Evolutionary conservation across 768 basidiomycete genomes (phyloP), one percentile per base, ranked within the genome.

Genomic region (Daedalea quercina): DNA sequence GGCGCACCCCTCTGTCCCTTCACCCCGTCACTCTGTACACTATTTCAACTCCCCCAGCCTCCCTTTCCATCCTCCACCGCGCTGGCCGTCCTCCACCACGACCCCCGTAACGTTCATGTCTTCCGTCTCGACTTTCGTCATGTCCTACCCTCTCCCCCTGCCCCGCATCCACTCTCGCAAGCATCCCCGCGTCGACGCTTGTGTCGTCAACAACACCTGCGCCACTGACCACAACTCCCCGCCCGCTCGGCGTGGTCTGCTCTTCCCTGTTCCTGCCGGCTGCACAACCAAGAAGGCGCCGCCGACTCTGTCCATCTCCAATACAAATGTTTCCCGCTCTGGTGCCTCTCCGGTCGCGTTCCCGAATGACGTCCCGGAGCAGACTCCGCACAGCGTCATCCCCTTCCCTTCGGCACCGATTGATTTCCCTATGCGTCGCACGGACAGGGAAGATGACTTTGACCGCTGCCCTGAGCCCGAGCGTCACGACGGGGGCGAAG

Each of bases 231-330:
- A 15, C 7, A 40, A 6, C 37, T 17, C 37, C 37, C 17, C 37
- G 37, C 37, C 19, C 19, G 15, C 19, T 19, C 37, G 37, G 6
- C 37, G 37, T 40, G 37, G 37, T 15, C 37, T 20, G 48, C 8
- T 12, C 48, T 15, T 49, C 31, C 46, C 46, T 33, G 3, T 8
- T 17, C 55, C 58, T 31, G 44, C 56, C 1, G 50, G 37, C 37
- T 40, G 37, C 37, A 40, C 37, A 15, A 40, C 57, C 41, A 54
- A 46, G 43, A 73, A 73, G 50, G 70, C 70, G 9, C 64, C 65
- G 3, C 69, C 72, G 4, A 73, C 72, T 1, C 66, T 73, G 23
- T 73, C 67, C 6, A 57, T 73, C 44, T 69, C 72, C 24, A 64
- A 59, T 52, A 51, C 65, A 7, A 63, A 61, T 44, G 70, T 66